A percentile compares a stretch with the other conserved stretches of the same genome.
Evolutionary conservation across 768 basidiomycete genomes (phyloP).

Genomic region (Hortiboletus campestris): DNA sequence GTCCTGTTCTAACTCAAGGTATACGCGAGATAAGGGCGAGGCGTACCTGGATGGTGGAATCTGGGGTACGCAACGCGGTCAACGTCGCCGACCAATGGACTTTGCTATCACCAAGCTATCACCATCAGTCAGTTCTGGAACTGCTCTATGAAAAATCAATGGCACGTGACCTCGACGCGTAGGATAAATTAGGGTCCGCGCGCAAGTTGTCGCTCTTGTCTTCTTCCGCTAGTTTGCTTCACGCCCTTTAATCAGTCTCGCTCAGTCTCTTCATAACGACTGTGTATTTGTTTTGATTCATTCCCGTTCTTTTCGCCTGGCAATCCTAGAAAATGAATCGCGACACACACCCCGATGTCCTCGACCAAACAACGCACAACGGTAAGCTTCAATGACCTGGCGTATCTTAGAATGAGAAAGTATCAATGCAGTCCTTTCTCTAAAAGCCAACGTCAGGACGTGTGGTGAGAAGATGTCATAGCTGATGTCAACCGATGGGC

Average conservation of each 20-base stretch:
- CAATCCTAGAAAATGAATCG: slow-evolving; percentile 25
- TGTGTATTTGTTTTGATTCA: slow-evolving; percentile 7
- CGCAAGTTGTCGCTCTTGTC: slow-evolving; percentile 25
- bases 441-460: slow-evolving; percentile 2
- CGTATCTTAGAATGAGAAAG: not conserved
- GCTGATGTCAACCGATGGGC: not conserved
- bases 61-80: slow-evolving; percentile 1
- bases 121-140: not conserved
- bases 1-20: not conserved
- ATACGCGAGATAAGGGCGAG: not conserved
- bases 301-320: slow-evolving; percentile 14
- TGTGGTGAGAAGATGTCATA: slow-evolving; percentile 9
- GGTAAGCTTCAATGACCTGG: slow-evolving; percentile 27
- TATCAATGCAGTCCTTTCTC: not conserved
- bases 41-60: slow-evolving; percentile 2
- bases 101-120: not conserved
- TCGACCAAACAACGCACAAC: slow-evolving; percentile 35
- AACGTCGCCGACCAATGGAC: not conserved
- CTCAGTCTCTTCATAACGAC: slow-evolving; percentile 6
- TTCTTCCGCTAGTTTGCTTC: slow-evolving; percentile 20
- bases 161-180: slow-evolving; percentile 31
- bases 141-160: slow-evolving; percentile 9
- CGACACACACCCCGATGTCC: slow-evolving; percentile 41
- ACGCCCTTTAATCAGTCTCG: slow-evolving; percentile 21
- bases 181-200: slow-evolving; percentile 23